phyloP scores from a whole-genome alignment of 306 rosid genomes.

The Ziziphus jujuba region DNA sequence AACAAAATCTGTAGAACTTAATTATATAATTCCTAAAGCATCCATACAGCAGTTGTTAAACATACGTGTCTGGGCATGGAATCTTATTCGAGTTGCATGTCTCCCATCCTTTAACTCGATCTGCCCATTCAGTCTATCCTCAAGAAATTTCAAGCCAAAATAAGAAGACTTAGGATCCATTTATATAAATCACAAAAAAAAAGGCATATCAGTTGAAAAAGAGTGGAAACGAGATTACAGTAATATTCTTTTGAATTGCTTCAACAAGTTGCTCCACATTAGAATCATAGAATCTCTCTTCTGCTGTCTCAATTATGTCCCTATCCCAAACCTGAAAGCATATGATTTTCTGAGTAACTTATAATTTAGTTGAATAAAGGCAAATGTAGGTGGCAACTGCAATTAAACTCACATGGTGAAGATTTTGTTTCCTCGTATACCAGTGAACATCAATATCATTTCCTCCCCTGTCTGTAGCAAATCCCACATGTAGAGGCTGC shows the following conservation, averaged over 20 bases:
- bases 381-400: background rate
- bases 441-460: conserved; percentile 65
- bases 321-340: conserved; percentile 66
- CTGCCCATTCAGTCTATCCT: conserved; percentile 65
- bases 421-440: conserved; percentile 70
- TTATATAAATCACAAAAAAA: background rate
- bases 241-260: conserved; percentile 66
- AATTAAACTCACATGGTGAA: conserved; percentile 67
- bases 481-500: conserved; percentile 95
- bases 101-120: conserved; percentile 68
- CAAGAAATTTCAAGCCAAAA: conserved; percentile 6
- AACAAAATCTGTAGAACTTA: background rate
- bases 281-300: conserved; percentile 49
- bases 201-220: too few relatives aligned
- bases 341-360: background rate
- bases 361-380: background rate
- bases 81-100: conserved; percentile 42
- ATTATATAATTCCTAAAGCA: background rate
- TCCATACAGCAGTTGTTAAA: background rate
- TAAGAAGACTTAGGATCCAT: background rate
- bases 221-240: conserved; percentile 42
- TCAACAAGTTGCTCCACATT: conserved; percentile 38
- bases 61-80: conserved; percentile 68
- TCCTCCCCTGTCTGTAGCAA: conserved; percentile 69
- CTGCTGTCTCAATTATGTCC: conserved; percentile 68